Evolutionary conservation across 305 asterid species (phyloP), one percentile per base, ranked within the genome.

Genomic region (Solanum aculeatissimum): DNA sequence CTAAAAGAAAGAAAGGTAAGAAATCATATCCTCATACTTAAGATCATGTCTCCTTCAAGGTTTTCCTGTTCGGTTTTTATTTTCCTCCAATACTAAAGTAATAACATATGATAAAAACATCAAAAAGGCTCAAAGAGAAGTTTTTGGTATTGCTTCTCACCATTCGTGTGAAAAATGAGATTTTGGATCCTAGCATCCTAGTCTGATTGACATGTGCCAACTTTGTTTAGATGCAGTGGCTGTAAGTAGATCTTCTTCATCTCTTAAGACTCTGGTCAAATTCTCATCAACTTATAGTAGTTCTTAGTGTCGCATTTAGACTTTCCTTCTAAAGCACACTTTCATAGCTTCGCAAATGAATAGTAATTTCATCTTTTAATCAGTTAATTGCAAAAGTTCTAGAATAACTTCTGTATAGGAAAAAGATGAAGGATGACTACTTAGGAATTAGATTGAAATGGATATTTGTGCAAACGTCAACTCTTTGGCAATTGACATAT

Each of bases 1-100:
- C 88, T 95, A 88, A 90, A 88, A 84, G 92, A 86, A 79, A 92
- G 88, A 38, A 95, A 93, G 94, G 98, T 93, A 83, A 86, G 79
- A 58, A 25, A 19, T 19, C 71, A 35, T 81, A 5, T 77, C 38
- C 23, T 32, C 79, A 13, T 82, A 49, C 82, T 78, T 78, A 10
- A 53, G 49, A 29, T 78, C 49, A 13, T 53, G 43, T 5, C 82
- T 45, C 27, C 45, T 77, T 49, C 45, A n/a, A 32, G 23, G 18
- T 72, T 43, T 43, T 29, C 49, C 32, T 78, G 32, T 78, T 53
- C 3, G 0, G 18, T 0, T 29, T 11, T 78, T n/a, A n/a, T 13
- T 51, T 27, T 74, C 49, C 27, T 49, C 63, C 29, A 9, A n/a
- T 27, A 32, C 19, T 2, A 15, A 6, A 16, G 58, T 74, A 74